A percentile compares a stretch with the other conserved stretches of the same genome.
Conservation (phyloP, 768 basidiomycete species). For the Xerocomus potaroensis region DNA sequence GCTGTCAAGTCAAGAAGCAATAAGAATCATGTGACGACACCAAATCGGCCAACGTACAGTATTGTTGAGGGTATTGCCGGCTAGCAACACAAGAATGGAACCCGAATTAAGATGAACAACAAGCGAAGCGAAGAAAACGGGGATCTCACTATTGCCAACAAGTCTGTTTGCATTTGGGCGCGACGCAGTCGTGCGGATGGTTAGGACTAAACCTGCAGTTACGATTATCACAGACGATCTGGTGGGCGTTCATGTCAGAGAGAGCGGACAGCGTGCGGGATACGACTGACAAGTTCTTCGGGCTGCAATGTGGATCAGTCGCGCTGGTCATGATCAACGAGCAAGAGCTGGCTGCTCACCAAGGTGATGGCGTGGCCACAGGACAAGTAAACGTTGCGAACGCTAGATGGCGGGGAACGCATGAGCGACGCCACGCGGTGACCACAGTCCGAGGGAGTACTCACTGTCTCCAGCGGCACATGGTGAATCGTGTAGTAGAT, state of each 20-base stretch:
- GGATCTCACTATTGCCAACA: constrained; percentile 47
- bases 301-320: constrained; percentile 27
- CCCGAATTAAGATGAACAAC: constrained; percentile 2
- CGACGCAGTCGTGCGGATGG: constrained; percentile 42
- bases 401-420: constrained; percentile 23
- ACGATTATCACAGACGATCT: constrained; percentile 44
- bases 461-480: constrained; percentile 57
- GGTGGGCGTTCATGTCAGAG: constrained; percentile 9
- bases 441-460: constrained; percentile 14
- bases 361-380: constrained; percentile 46
- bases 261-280: not conserved
- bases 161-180: constrained; percentile 39
- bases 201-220: constrained; percentile 54
- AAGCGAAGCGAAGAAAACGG: constrained; percentile 5
- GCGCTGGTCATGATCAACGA: not conserved
- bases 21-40: not conserved
- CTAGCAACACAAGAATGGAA: constrained; percentile 22
- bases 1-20: constrained; percentile 24
- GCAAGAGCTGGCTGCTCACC: constrained; percentile 27
- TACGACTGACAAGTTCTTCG: constrained; percentile 32
- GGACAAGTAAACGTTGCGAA: constrained; percentile 43
- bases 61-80: constrained; percentile 44
- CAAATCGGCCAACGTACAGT: constrained; percentile 31
- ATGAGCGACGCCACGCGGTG: constrained; percentile 1
- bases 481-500: constrained; percentile 18